phyloP scores from a whole-genome alignment of 176 grass and related monocot genomes.

The Eragrostis nindensis region DNA sequence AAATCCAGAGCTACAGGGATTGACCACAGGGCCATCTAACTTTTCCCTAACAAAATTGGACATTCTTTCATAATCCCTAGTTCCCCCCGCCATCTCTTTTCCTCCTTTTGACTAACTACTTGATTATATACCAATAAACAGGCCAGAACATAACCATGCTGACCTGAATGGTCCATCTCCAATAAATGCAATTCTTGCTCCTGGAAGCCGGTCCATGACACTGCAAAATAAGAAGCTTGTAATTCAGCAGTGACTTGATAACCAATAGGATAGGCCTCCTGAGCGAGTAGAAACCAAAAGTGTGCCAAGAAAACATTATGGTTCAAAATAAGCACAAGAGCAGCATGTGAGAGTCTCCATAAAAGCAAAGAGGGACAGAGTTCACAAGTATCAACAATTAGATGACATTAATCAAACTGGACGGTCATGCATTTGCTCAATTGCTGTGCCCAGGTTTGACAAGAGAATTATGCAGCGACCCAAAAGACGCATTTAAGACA shows the following conservation, averaged over 20 bases:
- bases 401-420: not conserved
- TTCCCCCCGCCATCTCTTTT: not conserved
- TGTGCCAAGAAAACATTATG: slow-evolving; percentile 1
- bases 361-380: not conserved
- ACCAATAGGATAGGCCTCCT: not conserved
- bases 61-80: not conserved
- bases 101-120: not conserved
- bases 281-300: not conserved
- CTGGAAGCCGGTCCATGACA: slow-evolving; percentile 69
- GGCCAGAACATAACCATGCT: not conserved
- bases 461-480: not conserved
- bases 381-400: not conserved
- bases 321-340: not conserved
- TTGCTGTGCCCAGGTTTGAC: not conserved
- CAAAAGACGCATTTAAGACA: not conserved
- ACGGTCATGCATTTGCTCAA: not conserved
- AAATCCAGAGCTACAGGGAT: not conserved
- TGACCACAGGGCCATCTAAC: not conserved
- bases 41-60: not conserved
- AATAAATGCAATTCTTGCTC: slow-evolving; percentile 65
- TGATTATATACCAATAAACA: not conserved
- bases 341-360: not conserved
- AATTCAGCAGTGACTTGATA: not conserved
- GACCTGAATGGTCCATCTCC: slow-evolving; percentile 68
- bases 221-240: slow-evolving; percentile 30